Evolutionary conservation across 2,329 filamentous ascomycete species (phyloP).

Genomic region (Xylariaceae sp.): DNA sequence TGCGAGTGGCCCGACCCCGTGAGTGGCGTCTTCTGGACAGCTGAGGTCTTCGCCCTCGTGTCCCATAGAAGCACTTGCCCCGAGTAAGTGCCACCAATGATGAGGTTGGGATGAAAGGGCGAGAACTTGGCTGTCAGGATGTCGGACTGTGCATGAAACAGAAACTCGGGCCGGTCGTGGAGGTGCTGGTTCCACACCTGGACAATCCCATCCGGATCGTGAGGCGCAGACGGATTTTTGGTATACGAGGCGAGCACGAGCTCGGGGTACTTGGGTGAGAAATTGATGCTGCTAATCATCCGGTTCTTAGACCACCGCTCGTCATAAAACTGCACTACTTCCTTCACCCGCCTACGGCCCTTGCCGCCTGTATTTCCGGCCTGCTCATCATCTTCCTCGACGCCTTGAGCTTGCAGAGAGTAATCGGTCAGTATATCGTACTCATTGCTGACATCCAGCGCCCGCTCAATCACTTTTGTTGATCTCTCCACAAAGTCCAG

Average conservation of each 20-base stretch:
- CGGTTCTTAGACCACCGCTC: slow-evolving; percentile 95
- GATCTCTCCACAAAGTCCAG: slow-evolving; percentile 92
- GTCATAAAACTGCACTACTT: slow-evolving; percentile 90
- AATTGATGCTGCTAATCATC: slow-evolving; percentile 93
- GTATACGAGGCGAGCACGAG: slow-evolving; percentile 92
- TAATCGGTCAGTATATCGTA: slow-evolving; percentile 97
- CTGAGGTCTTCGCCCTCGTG: slow-evolving; percentile 79
- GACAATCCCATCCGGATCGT: slow-evolving; percentile 87
- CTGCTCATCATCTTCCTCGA: slow-evolving; percentile 79
- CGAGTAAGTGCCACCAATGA: slow-evolving; percentile 92
- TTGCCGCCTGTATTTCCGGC: slow-evolving; percentile 63
- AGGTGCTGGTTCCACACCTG: slow-evolving; percentile 97
- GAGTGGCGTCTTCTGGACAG: slow-evolving; percentile 92
- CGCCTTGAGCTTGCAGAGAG: slow-evolving; percentile 68
- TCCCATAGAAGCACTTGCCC: slow-evolving; percentile 97
- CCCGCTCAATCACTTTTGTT: slow-evolving; percentile 93
- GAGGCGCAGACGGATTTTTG: slow-evolving; percentile 90
- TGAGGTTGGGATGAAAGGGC: slow-evolving; percentile 95
- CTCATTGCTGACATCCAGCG: slow-evolving; percentile 71
- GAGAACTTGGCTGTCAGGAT: slow-evolving; percentile 95
- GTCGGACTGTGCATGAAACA: slow-evolving; percentile 94
- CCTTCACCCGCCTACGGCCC: slow-evolving; percentile 70
- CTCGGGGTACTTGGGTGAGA: slow-evolving; percentile 92
- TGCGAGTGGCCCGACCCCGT: slow-evolving; percentile 95
- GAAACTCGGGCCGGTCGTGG: slow-evolving; percentile 89